These are phyloP conservation scores for Solioccasus polychromus DNA, from an alignment of 768 basidiomycete genomes.

Conservation along the genomic window DNA sequence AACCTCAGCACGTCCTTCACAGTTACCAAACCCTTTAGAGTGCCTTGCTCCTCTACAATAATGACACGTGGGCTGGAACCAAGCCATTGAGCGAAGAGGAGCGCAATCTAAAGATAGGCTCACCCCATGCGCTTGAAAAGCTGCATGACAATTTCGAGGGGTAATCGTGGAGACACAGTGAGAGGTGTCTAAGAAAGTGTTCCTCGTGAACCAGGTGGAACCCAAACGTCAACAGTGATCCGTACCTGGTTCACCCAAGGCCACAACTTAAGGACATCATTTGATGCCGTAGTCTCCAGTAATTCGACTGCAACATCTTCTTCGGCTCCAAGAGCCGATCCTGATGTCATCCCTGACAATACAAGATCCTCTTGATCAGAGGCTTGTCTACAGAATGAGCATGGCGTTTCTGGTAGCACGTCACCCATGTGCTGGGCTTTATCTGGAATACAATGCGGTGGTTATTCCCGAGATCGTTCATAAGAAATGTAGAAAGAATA, in stretches of 20 bases:
- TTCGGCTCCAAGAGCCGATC: slow-evolving; percentile 55
- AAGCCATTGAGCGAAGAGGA: neutral
- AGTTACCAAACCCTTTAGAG: slow-evolving; percentile 81
- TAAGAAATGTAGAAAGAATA: neutral
- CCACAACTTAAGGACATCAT: slow-evolving; percentile 65
- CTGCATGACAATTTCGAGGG: slow-evolving; percentile 96
- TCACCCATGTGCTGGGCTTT: slow-evolving; percentile 64
- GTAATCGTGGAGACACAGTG: slow-evolving; percentile 87
- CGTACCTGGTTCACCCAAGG: slow-evolving; percentile 94
- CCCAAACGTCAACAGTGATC: neutral
- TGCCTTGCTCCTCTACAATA: slow-evolving; percentile 84
- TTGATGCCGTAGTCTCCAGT: slow-evolving; percentile 56
- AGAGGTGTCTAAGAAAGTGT: slow-evolving; percentile 81
- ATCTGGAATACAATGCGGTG: slow-evolving; percentile 43
- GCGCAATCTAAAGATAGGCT: slow-evolving; percentile 29
- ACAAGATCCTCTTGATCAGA: slow-evolving; percentile 52
- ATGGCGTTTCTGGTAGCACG: slow-evolving; percentile 61
- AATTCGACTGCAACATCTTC: slow-evolving; percentile 68
- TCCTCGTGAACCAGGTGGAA: slow-evolving; percentile 2
- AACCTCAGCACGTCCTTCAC: slow-evolving; percentile 95
- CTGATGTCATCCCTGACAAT: slow-evolving; percentile 40
- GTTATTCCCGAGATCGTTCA: neutral
- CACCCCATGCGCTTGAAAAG: slow-evolving; percentile 98
- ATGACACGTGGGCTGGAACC: slow-evolving; percentile 85
- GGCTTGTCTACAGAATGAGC: slow-evolving; percentile 59